phyloP scores from a whole-genome alignment of 352 stramenopile genomes.

The Phytophthora syringae region DNA sequence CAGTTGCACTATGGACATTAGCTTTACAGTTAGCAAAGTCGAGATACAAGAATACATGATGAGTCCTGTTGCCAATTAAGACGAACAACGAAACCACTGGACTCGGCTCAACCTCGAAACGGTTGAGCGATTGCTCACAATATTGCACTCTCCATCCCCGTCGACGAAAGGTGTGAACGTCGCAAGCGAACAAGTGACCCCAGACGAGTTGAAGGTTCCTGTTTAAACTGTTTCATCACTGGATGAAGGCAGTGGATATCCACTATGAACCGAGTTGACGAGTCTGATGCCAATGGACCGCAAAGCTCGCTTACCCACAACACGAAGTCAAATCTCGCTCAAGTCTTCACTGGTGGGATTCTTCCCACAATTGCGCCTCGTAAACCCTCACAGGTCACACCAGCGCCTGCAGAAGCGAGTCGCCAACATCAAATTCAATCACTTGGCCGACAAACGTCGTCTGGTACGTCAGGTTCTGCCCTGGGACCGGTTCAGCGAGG shows the following conservation, averaged over 20 bases:
- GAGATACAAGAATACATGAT: conserved; percentile 26
- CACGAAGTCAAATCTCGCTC: conserved; percentile 1
- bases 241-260: conserved; percentile 9
- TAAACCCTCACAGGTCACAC: conserved; percentile 21
- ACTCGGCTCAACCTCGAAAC: conserved; percentile 8
- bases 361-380: conserved; percentile 7
- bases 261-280: conserved; percentile 24
- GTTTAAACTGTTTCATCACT: conserved; percentile 2
- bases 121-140: conserved; percentile 10
- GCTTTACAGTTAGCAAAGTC: background rate
- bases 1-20: background rate
- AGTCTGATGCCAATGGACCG: conserved; percentile 6
- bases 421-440: background rate
- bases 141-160: conserved; percentile 5
- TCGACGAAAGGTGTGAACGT: background rate
- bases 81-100: conserved; percentile 6
- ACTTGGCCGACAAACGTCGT: background rate
- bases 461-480: background rate
- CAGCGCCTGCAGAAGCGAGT: conserved; percentile 3
- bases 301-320: conserved; percentile 9
- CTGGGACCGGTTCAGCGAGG: conserved; percentile 12
- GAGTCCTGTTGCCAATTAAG: conserved; percentile 1
- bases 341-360: background rate
- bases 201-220: background rate
- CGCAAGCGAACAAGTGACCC: background rate